phyloP scores from a whole-genome alignment of 2,329 filamentous ascomycete genomes.

The Fusarium miscanthi region DNA sequence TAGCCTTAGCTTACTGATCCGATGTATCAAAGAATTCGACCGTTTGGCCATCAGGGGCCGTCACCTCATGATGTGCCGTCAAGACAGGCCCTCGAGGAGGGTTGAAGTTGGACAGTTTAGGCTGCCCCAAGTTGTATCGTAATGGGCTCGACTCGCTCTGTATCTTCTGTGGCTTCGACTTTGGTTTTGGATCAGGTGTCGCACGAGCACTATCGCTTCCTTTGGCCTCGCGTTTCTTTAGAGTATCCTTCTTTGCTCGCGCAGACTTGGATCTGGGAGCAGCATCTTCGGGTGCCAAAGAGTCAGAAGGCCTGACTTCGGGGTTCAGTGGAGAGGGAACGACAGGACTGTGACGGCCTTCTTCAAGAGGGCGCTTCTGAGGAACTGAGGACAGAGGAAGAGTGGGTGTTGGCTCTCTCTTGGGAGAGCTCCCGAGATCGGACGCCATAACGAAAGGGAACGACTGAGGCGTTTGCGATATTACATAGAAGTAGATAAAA shows the following conservation, averaged over 20 bases:
- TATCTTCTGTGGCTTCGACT: slow-evolving; percentile 48
- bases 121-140: slow-evolving; percentile 72
- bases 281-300: slow-evolving; percentile 59
- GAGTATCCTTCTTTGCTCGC: slow-evolving; percentile 71
- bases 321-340: slow-evolving; percentile 81
- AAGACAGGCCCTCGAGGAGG: slow-evolving; percentile 67
- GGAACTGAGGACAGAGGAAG: slow-evolving; percentile 62
- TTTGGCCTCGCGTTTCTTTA: slow-evolving; percentile 76
- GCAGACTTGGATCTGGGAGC: slow-evolving; percentile 55
- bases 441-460: slow-evolving; percentile 48
- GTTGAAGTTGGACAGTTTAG: slow-evolving; percentile 71
- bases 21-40: slow-evolving; percentile 72
- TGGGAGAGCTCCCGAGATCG: slow-evolving; percentile 52
- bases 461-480: not conserved
- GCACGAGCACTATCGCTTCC: slow-evolving; percentile 63
- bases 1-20: slow-evolving; percentile 65
- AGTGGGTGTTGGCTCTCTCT: slow-evolving; percentile 56
- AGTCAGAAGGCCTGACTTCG: slow-evolving; percentile 60
- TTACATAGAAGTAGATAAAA: not conserved
- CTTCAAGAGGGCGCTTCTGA: slow-evolving; percentile 74
- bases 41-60: slow-evolving; percentile 59
- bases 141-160: slow-evolving; percentile 63
- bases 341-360: slow-evolving; percentile 73
- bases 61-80: slow-evolving; percentile 65
- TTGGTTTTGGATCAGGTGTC: slow-evolving; percentile 66